Percentiles rank a stretch among this genome's conserved stretches.
These are phyloP conservation scores for Ophiorrhiza pumila DNA, from an alignment of 257 asterid species.

Conservation along the genomic window DNA sequence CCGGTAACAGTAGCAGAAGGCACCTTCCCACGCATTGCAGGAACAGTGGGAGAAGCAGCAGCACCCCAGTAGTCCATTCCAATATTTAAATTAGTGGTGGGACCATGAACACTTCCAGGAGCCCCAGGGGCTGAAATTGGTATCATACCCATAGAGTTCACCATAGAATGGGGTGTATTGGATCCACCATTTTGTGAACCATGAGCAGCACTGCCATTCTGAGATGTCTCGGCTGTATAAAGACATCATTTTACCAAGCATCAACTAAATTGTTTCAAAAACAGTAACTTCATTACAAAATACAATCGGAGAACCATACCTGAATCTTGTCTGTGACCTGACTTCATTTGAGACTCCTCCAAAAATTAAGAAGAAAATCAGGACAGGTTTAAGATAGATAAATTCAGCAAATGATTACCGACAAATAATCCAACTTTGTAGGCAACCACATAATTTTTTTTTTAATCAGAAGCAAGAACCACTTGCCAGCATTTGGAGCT, in stretches of 20 bases:
- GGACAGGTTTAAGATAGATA: background rate
- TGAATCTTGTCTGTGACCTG: slow-evolving; percentile 52
- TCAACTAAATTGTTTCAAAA: slow-evolving; percentile 16
- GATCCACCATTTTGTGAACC: slow-evolving; percentile 64
- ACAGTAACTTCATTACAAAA: slow-evolving; percentile 3
- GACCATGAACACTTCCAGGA: slow-evolving; percentile 69
- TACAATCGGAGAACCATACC: slow-evolving; percentile 34
- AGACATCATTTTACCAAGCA: slow-evolving; percentile 20
- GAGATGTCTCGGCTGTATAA: slow-evolving; percentile 61
- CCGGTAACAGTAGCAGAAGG: slow-evolving; percentile 54
- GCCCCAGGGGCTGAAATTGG: slow-evolving; percentile 59
- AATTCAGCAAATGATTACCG: too few relatives aligned
- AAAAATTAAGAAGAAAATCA: slow-evolving; percentile 19
- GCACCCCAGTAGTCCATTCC: slow-evolving; percentile 93
- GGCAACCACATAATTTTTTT: background rate
- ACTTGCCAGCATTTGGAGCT: background rate
- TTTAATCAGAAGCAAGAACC: background rate
- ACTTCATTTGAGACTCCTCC: slow-evolving; percentile 55
- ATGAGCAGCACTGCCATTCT: slow-evolving; percentile 56
- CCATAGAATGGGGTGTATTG: slow-evolving; percentile 41
- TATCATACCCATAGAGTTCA: slow-evolving; percentile 40
- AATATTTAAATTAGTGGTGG: slow-evolving; percentile 81
- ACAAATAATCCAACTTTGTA: too few relatives aligned
- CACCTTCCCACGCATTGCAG: slow-evolving; percentile 64
- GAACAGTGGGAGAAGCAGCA: slow-evolving; percentile 50